Conservation (phyloP, 78 protist genomes). For the Chrysochromulina tobinii region DNA sequence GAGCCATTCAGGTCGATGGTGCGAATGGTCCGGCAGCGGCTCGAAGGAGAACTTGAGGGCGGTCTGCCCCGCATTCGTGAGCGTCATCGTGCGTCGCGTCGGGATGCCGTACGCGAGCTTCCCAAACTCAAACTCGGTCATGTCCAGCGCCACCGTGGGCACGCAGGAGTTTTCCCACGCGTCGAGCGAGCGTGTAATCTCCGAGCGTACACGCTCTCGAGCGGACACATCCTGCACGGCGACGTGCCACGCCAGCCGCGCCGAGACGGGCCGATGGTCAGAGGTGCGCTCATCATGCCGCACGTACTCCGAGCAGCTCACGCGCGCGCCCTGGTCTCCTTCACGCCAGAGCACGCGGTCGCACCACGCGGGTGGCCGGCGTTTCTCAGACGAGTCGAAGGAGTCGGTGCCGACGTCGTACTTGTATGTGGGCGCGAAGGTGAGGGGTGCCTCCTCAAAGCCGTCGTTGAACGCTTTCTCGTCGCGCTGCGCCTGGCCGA, state of each 20-base stretch:
- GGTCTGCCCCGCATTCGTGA: not conserved
- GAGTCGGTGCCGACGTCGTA: not conserved
- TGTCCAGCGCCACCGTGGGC: not conserved
- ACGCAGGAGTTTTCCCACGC: not conserved
- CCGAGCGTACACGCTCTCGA: not conserved
- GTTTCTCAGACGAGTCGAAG: conserved; percentile 31
- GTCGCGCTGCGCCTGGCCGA: not conserved
- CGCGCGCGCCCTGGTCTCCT: not conserved
- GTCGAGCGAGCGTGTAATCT: not conserved
- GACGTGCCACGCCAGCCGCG: not conserved
- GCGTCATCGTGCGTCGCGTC: not conserved
- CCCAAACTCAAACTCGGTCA: not conserved
- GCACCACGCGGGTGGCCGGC: conserved; percentile 1
- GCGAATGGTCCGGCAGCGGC: not conserved
- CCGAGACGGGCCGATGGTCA: not conserved
- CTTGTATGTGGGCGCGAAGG: conserved; percentile 39
- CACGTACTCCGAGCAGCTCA: not conserved
- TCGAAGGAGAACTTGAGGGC: not conserved
- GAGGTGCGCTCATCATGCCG: not conserved
- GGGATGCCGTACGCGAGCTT: not conserved
- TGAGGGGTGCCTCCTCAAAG: not conserved
- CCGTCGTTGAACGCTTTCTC: not conserved
- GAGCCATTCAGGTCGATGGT: not conserved
- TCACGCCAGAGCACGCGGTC: conserved; percentile 24
- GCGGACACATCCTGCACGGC: not conserved